phyloP scores from a whole-genome alignment of 352 stramenopile genomes.

The Globisporangium megalacanthum region DNA sequence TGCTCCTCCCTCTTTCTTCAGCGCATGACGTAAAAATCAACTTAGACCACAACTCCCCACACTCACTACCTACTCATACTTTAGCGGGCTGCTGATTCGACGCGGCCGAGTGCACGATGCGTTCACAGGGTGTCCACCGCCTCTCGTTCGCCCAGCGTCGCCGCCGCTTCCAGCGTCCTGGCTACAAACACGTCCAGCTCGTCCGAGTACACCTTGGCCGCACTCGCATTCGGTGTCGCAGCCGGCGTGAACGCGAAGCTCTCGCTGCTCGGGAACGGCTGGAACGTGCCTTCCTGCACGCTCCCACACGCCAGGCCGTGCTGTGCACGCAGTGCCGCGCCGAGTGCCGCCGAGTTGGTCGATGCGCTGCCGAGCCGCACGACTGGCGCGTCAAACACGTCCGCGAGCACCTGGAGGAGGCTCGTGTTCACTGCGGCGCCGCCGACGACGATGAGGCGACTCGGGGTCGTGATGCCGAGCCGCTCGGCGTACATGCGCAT shows the following conservation, averaged over 20 bases:
- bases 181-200: constrained; percentile 28
- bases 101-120: too few species aligned
- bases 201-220: constrained; percentile 27
- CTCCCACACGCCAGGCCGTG: constrained; percentile 30
- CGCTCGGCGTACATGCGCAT: constrained; percentile 47
- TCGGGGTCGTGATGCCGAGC: constrained; percentile 40
- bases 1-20: too few species aligned
- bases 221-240: constrained; percentile 20
- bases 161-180: not conserved
- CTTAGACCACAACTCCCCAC: too few species aligned
- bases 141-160: constrained; percentile 10
- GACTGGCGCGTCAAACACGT: constrained; percentile 52
- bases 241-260: constrained; percentile 38
- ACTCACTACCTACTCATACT: too few species aligned
- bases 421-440: constrained; percentile 48
- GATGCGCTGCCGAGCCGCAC: constrained; percentile 29
- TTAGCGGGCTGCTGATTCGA: too few species aligned
- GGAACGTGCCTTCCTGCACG: constrained; percentile 10
- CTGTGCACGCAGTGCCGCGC: constrained; percentile 42
- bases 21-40: too few species aligned
- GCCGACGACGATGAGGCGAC: constrained; percentile 60
- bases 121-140: too few species aligned
- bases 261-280: constrained; percentile 29
- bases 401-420: constrained; percentile 54
- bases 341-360: constrained; percentile 47